Evolutionary conservation across 208 protist genomes (phyloP).

Genomic region (Wallacemonas sp.): DNA sequence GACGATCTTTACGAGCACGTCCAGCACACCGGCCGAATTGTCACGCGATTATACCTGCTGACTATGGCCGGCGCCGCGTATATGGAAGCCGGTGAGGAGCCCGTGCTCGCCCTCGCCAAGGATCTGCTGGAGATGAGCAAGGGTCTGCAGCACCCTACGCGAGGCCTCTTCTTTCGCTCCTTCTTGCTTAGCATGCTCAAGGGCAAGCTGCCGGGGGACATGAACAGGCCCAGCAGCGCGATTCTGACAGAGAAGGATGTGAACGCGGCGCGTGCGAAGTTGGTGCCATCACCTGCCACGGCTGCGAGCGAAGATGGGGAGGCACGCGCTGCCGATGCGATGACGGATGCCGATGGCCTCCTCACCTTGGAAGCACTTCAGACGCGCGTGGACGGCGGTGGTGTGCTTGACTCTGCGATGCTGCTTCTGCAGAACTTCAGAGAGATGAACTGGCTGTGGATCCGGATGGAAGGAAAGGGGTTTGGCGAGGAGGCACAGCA

Average conservation of each 20-base stretch:
- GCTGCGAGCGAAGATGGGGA: no score
- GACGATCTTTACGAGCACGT: conserved; percentile 97
- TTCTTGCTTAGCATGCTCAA: conserved; percentile 97
- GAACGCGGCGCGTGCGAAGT: not conserved
- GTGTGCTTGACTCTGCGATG: conserved; percentile 91
- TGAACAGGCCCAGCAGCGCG: conserved; percentile 20
- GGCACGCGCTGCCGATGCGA: no score
- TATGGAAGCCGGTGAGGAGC: conserved; percentile 90
- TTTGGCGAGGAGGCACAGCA: conserved; percentile 34
- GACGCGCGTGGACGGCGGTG: conserved; percentile 50
- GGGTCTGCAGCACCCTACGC: conserved; percentile 99
- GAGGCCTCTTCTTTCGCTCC: conserved; percentile 98
- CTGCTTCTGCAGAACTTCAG: conserved; percentile 98
- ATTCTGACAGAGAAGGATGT: conserved; percentile 1
- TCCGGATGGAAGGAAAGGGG: conserved; percentile 96
- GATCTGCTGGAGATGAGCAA: conserved; percentile 99
- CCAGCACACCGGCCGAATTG: conserved; percentile 97
- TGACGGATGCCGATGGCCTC: not conserved
- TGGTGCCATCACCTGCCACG: no score
- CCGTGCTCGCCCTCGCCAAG: conserved; percentile 93
- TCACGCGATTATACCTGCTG: conserved; percentile 98
- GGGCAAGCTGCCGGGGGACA: conserved; percentile 96
- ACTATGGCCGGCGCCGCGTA: conserved; percentile 95
- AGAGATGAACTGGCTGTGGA: conserved; percentile 99
- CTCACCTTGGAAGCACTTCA: not conserved